A percentile compares a stretch with the other conserved stretches of the same genome.
Conservation (phyloP, 1,139 yeast genomes). For the Kodamaea derodonti region DNA sequence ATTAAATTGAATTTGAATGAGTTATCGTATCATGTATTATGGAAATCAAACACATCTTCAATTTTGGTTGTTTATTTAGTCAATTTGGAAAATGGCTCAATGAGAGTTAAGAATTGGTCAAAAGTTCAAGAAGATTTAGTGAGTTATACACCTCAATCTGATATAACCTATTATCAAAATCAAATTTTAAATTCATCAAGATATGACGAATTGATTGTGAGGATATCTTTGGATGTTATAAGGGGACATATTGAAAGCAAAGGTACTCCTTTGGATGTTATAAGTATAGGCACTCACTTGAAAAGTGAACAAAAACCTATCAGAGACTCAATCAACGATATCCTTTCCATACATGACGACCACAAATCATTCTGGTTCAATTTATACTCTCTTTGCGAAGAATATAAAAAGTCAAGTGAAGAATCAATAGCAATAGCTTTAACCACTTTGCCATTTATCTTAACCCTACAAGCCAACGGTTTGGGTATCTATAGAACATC, state of each 20-base stretch:
- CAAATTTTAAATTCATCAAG: slow-evolving; percentile 46
- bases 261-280: no score
- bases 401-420: slow-evolving; percentile 53
- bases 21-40: slow-evolving; percentile 35
- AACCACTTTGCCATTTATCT: slow-evolving; percentile 8
- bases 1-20: slow-evolving; percentile 24
- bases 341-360: slow-evolving; percentile 13
- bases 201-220: slow-evolving; percentile 42
- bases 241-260: slow-evolving; percentile 20
- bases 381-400: slow-evolving; percentile 62
- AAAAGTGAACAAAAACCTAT: slow-evolving; percentile 11
- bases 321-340: slow-evolving; percentile 19
- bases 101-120: slow-evolving; percentile 17
- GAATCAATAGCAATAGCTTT: slow-evolving; percentile 38
- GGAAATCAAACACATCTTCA: slow-evolving; percentile 65
- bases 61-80: slow-evolving; percentile 23
- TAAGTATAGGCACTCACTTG: no score
- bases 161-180: slow-evolving; percentile 35
- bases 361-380: slow-evolving; percentile 47
- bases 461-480: slow-evolving; percentile 32
- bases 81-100: slow-evolving; percentile 16
- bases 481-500: slow-evolving; percentile 31
- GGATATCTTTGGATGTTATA: slow-evolving; percentile 36
- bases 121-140: slow-evolving; percentile 11
- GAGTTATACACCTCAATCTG: slow-evolving; percentile 25